phyloP scores from a whole-genome alignment of 139 green algal genomes.

The Desmodesmus armatus region DNA sequence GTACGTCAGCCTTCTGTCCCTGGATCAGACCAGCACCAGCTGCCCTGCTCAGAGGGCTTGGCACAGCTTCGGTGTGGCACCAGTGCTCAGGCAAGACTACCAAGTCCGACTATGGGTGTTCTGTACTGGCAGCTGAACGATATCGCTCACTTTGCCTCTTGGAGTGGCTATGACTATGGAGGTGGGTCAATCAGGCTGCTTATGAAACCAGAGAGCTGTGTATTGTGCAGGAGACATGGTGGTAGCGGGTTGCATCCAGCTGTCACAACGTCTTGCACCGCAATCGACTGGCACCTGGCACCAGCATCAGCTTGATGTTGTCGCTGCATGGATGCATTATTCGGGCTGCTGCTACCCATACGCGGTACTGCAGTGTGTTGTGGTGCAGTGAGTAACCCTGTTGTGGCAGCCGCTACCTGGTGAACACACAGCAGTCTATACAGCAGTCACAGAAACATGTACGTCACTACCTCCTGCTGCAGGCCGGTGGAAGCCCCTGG shows the following conservation, averaged over 20 bases:
- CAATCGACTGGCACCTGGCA: not conserved
- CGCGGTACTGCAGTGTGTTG: not conserved
- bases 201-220: not conserved
- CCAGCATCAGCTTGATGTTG: too few species aligned
- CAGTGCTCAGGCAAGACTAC: not conserved
- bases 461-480: not conserved
- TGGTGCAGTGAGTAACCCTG: not conserved
- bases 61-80: not conserved
- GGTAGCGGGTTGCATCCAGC: not conserved
- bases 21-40: not conserved
- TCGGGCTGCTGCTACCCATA: too few species aligned
- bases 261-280: not conserved
- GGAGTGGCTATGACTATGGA: constrained; percentile 71
- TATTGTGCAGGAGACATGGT: too few species aligned
- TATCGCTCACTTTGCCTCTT: constrained; percentile 67
- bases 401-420: not conserved
- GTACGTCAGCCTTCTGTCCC: not conserved
- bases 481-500: constrained; percentile 39
- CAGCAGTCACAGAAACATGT: not conserved
- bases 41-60: not conserved
- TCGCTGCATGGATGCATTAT: too few species aligned
- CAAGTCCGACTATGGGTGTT: constrained; percentile 39
- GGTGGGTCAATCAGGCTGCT: constrained; percentile 3
- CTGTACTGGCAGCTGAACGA: constrained; percentile 61
- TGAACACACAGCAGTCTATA: not conserved